A percentile compares a stretch with the other conserved stretches of the same genome.
These are phyloP conservation scores for Pterula multifida DNA, from an alignment of 1,284 basidiomycete genomes.

Conservation along the genomic window DNA sequence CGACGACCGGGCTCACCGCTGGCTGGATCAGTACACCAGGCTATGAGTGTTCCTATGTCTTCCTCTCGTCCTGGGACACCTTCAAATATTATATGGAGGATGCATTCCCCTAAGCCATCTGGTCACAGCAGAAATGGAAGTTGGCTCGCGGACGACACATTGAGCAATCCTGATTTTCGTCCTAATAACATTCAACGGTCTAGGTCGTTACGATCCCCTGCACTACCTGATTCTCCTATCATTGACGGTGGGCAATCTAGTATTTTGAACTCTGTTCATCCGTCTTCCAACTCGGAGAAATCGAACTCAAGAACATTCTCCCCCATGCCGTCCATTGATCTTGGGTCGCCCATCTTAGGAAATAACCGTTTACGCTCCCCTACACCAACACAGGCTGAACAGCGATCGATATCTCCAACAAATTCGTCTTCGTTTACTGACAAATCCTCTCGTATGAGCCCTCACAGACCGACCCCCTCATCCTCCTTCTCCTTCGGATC, in stretches of 20 bases:
- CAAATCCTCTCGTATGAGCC: slow-evolving; percentile 12
- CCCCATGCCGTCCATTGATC: slow-evolving; percentile 38
- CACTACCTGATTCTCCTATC: slow-evolving; percentile 45
- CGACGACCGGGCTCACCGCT: slow-evolving; percentile 59
- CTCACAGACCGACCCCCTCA: slow-evolving; percentile 37
- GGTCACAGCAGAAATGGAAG: slow-evolving; percentile 50
- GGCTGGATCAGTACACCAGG: slow-evolving; percentile 45
- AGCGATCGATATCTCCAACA: slow-evolving; percentile 41
- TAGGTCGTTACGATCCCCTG: slow-evolving; percentile 41
- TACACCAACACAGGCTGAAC: slow-evolving; percentile 45
- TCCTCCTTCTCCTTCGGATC: slow-evolving; percentile 39
- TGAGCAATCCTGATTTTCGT: slow-evolving; percentile 23
- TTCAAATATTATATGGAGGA: slow-evolving; percentile 56
- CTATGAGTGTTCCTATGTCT: slow-evolving; percentile 31
- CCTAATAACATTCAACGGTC: slow-evolving; percentile 30
- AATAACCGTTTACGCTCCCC: slow-evolving; percentile 39
- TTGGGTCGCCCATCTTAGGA: slow-evolving; percentile 33
- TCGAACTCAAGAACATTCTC: slow-evolving; percentile 21
- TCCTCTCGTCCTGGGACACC: slow-evolving; percentile 33
- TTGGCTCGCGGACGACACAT: slow-evolving; percentile 34
- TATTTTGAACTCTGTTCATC: slow-evolving; percentile 11
- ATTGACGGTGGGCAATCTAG: slow-evolving; percentile 22
- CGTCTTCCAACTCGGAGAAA: slow-evolving; percentile 15
- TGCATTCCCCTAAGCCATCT: slow-evolving; percentile 21
- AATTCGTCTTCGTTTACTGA: slow-evolving; percentile 29